Evolutionary conservation across 768 basidiomycete genomes (phyloP), one percentile per base, ranked within the genome.

Genomic region (Podaxis carcinomalis): DNA sequence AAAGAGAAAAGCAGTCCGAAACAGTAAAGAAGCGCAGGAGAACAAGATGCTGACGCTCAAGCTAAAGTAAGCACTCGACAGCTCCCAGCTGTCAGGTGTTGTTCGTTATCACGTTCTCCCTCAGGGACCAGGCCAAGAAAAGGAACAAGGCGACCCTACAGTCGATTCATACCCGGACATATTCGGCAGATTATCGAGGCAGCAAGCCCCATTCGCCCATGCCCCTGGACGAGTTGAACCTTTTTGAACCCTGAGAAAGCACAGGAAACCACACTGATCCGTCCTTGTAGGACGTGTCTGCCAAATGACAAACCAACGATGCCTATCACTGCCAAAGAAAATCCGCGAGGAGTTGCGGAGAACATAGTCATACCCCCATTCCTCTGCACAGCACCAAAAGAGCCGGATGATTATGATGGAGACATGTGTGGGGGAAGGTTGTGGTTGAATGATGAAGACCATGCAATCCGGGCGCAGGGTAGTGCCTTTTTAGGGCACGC

Each of bases 231-330:
- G n/a, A n/a, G n/a, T n/a, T n/a, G n/a, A n/a, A n/a, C n/a, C n/a
- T n/a, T n/a, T 32, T 16, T 44, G 16, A 4, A 7, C 52, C 32
- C 52, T 54, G 35, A 54, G 32, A 32, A 32, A 16, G 14, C 40
- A 13, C n/a, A n/a, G 40, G 14, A n/a, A 44, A n/a, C 6, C 9
- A n/a, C 56, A n/a, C 56, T 57, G 56, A 57, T 57, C 56, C 56
- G 56, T 47, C 16, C 46, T 57, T 36, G 44, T 5, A 57, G 56
- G 56, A 47, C 19, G 47, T 54, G 35, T 14, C 52, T 19, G 11
- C 19, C 13, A 19, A 23, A 11, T 49, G 46, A 47, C 46, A n/a
- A 21, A n/a, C n/a, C 11, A 14, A 13, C 25, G 47, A 49, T 49
- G 25, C 3, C 25, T 49, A 49, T 49, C 47, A 49, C n/a, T 49